Conservation (phyloP, 345 rosid species). For the Eutrema japonicum region DNA sequence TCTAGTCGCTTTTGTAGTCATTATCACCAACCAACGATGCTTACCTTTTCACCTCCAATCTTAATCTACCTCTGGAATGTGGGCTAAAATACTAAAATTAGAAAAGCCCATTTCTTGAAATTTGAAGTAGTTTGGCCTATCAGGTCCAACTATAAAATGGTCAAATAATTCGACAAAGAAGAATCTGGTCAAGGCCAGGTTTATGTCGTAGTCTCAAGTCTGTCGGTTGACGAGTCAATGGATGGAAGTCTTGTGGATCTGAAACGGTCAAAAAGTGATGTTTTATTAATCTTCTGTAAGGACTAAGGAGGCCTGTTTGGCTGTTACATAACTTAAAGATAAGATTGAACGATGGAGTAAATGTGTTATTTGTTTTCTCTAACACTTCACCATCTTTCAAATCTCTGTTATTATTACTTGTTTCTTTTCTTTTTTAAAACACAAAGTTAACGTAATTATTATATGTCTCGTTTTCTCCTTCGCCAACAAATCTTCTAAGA, state of each 20-base stretch:
- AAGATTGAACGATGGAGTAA: slow-evolving; percentile 40
- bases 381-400: slow-evolving; percentile 40
- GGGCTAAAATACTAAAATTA: slow-evolving; percentile 2
- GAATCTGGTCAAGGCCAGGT: slow-evolving; percentile 12
- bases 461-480: neutral
- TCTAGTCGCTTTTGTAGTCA: slow-evolving; percentile 16
- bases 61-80: neutral
- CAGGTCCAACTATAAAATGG: neutral
- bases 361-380: slow-evolving; percentile 30
- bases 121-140: slow-evolving; percentile 4
- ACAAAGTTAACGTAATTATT: neutral
- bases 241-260: slow-evolving; percentile 7
- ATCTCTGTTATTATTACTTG: slow-evolving; percentile 31
- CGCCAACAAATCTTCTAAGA: neutral
- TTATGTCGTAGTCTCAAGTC: neutral
- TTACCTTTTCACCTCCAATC: neutral
- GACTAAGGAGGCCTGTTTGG: neutral
- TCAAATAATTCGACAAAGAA: neutral
- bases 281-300: neutral
- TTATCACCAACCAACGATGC: neutral
- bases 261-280: slow-evolving; percentile 39
- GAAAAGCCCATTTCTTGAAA: neutral
- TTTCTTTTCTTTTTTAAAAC: neutral
- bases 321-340: slow-evolving; percentile 24
- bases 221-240: slow-evolving; percentile 32